These are phyloP conservation scores for Venturia carpophila DNA, from an alignment of 2,329 filamentous ascomycete genomes.

Conservation along the genomic window DNA sequence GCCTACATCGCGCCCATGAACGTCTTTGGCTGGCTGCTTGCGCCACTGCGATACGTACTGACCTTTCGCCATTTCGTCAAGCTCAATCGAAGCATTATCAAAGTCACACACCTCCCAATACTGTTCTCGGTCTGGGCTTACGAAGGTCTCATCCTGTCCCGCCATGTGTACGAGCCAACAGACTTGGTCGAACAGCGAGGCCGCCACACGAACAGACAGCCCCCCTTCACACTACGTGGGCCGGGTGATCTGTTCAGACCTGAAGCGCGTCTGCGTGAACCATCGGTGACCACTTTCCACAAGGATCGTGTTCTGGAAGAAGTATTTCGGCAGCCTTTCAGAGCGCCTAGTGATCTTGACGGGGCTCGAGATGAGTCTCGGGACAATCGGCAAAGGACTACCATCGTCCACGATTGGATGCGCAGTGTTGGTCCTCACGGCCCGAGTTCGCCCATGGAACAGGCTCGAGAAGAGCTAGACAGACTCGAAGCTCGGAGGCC, in stretches of 20 bases:
- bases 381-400: conserved; percentile 57
- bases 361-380: conserved; percentile 51
- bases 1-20: conserved; percentile 90
- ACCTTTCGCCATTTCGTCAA: conserved; percentile 74
- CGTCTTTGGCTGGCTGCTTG: conserved; percentile 81
- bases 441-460: conserved; percentile 50
- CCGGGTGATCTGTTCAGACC: conserved; percentile 61
- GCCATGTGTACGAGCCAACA: conserved; percentile 70
- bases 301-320: conserved; percentile 88
- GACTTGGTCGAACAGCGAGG: conserved; percentile 72
- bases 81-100: conserved; percentile 85
- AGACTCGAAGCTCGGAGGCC: conserved; percentile 48
- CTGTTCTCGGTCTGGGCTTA: conserved; percentile 82
- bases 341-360: conserved; percentile 34
- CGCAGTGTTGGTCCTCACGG: conserved; percentile 53
- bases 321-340: conserved; percentile 67
- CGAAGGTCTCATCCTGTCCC: conserved; percentile 69
- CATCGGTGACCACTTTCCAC: conserved; percentile 79
- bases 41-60: conserved; percentile 72
- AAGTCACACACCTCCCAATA: conserved; percentile 80
- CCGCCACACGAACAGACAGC: conserved; percentile 47
- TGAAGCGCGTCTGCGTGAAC: conserved; percentile 61
- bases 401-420: conserved; percentile 88
- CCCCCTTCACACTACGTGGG: conserved; percentile 34
- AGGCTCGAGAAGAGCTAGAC: conserved; percentile 52